Conservation (phyloP, 805 yeast genomes). For the Spathaspora boniae region DNA sequence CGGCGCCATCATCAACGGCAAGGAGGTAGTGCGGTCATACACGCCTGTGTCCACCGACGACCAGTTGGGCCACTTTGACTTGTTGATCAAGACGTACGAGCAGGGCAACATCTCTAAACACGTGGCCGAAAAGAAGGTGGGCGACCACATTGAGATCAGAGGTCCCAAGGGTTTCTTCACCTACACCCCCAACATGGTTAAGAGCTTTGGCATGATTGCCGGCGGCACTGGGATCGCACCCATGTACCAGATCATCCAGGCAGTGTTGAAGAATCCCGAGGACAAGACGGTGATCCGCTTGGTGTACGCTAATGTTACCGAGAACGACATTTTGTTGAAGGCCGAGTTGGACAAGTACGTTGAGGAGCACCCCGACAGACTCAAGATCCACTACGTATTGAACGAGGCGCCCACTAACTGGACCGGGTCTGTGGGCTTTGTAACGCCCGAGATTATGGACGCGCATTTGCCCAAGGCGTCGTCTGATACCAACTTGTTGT, state of each 20-base stretch:
- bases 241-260: slow-evolving; percentile 88
- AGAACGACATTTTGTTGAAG: slow-evolving; percentile 75
- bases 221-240: slow-evolving; percentile 98
- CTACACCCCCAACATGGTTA: slow-evolving; percentile 75
- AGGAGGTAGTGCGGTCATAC: slow-evolving; percentile 80
- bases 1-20: slow-evolving; percentile 70
- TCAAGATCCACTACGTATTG: slow-evolving; percentile 69
- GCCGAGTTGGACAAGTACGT: slow-evolving; percentile 73
- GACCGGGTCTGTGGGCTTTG: slow-evolving; percentile 77
- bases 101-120: slow-evolving; percentile 78
- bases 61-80: slow-evolving; percentile 76
- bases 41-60: slow-evolving; percentile 86
- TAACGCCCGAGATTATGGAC: slow-evolving; percentile 70
- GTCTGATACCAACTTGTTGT: slow-evolving; percentile 62
- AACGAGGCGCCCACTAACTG: slow-evolving; percentile 71
- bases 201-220: slow-evolving; percentile 81
- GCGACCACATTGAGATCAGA: slow-evolving; percentile 72
- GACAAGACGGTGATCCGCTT: slow-evolving; percentile 75
- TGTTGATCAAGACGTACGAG: slow-evolving; percentile 82
- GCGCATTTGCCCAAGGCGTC: slow-evolving; percentile 59
- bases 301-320: slow-evolving; percentile 77
- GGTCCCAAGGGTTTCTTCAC: slow-evolving; percentile 92
- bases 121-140: slow-evolving; percentile 69
- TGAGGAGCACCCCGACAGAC: slow-evolving; percentile 50
- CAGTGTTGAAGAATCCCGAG: slow-evolving; percentile 69